phyloP scores from a whole-genome alignment of 176 grass and related monocot genomes.

The Eremochloa ophiuroides region DNA sequence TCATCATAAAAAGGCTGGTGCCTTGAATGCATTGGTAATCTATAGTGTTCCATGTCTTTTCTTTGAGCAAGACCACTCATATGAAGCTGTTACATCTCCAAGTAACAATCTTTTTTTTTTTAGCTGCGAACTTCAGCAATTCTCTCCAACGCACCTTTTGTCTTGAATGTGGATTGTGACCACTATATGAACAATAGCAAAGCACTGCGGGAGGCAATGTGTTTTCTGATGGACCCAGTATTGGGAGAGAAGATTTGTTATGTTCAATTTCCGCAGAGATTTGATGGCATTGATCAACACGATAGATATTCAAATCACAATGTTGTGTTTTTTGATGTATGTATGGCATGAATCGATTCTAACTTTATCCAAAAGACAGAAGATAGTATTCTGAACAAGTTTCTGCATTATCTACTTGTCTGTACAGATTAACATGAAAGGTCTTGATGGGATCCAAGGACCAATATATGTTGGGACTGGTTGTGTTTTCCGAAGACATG shows the following conservation, averaged over 20 bases:
- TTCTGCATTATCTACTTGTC: not conserved
- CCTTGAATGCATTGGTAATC: conserved; percentile 32
- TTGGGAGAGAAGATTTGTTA: conserved; percentile 28
- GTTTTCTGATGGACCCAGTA: conserved; percentile 26
- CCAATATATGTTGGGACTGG: conserved; percentile 35
- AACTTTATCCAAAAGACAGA: not conserved
- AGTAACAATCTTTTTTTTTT: not conserved
- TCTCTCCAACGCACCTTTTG: conserved; percentile 30
- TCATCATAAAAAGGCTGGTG: conserved; percentile 23
- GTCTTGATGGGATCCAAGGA: conserved; percentile 31
- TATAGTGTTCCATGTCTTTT: not conserved
- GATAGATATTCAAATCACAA: conserved; percentile 34
- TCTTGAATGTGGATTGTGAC: conserved; percentile 31
- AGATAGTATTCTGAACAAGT: not conserved
- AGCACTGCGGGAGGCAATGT: conserved; percentile 30
- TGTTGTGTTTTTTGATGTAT: conserved; percentile 30
- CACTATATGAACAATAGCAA: conserved; percentile 33
- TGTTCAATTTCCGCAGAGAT: conserved; percentile 34
- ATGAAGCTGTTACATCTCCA: not conserved
- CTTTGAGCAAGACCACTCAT: not conserved
- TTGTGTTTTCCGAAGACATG: conserved; percentile 39
- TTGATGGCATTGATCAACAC: conserved; percentile 26
- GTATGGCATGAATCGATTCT: not conserved
- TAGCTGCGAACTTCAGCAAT: conserved; percentile 20
- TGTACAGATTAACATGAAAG: conserved; percentile 36